Evolutionary conservation across 1,139 yeast species (phyloP).

Genomic region (Kurtzmaniella quercitrusa): DNA sequence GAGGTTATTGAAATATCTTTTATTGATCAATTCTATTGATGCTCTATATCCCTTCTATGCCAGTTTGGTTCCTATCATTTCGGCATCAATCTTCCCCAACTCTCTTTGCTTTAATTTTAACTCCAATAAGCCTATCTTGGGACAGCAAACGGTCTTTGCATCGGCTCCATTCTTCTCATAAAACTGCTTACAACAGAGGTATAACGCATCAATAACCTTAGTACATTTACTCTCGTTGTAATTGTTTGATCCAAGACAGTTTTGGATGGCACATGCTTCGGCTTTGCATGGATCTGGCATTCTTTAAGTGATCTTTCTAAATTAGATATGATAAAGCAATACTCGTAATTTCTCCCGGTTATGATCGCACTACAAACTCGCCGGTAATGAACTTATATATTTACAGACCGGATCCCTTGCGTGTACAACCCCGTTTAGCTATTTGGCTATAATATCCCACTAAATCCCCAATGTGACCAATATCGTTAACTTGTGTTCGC

Average conservation of each 20-base stretch:
- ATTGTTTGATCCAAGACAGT: conserved; percentile 51
- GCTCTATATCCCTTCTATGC: no score
- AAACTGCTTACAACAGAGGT: conserved; percentile 56
- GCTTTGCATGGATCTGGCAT: conserved; percentile 54
- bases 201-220: conserved; percentile 52
- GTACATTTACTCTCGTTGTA: conserved; percentile 65
- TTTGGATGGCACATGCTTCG: conserved; percentile 67
- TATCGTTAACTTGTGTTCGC: no score
- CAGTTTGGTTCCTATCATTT: conserved; percentile 20
- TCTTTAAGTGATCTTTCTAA: background rate
- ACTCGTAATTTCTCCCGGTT: background rate
- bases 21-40: no score
- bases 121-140: conserved; percentile 50
- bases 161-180: conserved; percentile 50
- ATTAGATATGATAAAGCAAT: background rate
- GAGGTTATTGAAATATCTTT: no score
- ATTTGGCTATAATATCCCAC: no score
- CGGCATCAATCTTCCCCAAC: conserved; percentile 51
- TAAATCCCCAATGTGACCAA: no score
- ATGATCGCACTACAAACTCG: background rate
- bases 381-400: background rate
- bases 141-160: conserved; percentile 65
- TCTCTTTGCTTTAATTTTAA: conserved; percentile 57
- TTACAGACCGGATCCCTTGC: background rate
- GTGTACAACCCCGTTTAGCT: background rate